These are phyloP conservation scores for Pseudogymnoascus sp. DNA, from an alignment of 2,329 filamentous ascomycete genomes.

Conservation along the genomic window DNA sequence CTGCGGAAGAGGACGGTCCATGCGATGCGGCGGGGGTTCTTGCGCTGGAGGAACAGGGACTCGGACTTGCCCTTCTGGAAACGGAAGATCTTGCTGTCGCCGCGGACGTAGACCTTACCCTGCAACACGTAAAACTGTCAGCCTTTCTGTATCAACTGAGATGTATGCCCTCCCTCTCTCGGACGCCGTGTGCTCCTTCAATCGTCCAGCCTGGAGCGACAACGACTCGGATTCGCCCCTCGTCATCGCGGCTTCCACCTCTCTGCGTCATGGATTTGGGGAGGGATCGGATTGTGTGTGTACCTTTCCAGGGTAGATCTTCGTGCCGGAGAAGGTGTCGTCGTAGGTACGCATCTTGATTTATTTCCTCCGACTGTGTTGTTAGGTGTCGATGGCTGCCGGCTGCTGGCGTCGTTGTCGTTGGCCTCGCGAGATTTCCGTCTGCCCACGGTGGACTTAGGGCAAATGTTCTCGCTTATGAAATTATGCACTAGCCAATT, in stretches of 20 bases:
- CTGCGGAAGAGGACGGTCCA: slow-evolving; percentile 98
- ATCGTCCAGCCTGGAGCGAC: background rate
- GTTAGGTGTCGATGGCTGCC: slow-evolving; percentile 8
- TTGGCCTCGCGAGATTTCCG: slow-evolving; percentile 8
- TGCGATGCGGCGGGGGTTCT: slow-evolving; percentile 99
- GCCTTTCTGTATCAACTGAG: slow-evolving; percentile 15
- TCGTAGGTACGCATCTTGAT: slow-evolving; percentile 42
- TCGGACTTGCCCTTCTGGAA: slow-evolving; percentile 99
- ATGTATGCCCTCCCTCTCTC: slow-evolving; percentile 3
- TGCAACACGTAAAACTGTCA: slow-evolving; percentile 34
- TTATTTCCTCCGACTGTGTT: slow-evolving; percentile 8
- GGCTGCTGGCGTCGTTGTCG: slow-evolving; percentile 8
- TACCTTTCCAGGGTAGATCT: slow-evolving; percentile 76
- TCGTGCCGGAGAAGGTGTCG: slow-evolving; percentile 67
- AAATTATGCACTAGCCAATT: slow-evolving; percentile 8
- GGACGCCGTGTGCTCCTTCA: background rate
- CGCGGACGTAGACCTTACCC: slow-evolving; percentile 99
- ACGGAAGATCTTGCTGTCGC: slow-evolving; percentile 99
- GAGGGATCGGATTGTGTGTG: slow-evolving; percentile 29
- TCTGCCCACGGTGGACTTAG: slow-evolving; percentile 7
- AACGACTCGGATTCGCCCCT: slow-evolving; percentile 9
- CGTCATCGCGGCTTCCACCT: slow-evolving; percentile 4
- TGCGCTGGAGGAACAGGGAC: slow-evolving; percentile 99
- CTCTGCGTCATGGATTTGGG: slow-evolving; percentile 7
- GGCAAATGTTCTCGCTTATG: slow-evolving; percentile 8